A percentile compares a stretch with the other conserved stretches of the same genome.
Evolutionary conservation across 139 green algal genomes (phyloP).

Genomic region (Coelastrella sp.): DNA sequence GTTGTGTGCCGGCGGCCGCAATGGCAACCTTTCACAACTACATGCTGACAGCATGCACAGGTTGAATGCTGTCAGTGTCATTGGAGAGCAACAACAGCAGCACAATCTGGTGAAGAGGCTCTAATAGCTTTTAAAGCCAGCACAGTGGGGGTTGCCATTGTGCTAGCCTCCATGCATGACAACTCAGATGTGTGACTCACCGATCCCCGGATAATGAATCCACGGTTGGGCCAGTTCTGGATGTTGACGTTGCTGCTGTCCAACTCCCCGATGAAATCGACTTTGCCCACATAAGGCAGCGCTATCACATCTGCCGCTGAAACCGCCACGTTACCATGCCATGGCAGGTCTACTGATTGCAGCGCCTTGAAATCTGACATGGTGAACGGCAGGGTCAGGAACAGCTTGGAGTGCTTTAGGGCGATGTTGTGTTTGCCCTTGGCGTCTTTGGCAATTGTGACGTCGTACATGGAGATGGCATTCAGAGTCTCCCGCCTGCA

Average conservation of each 20-base stretch:
- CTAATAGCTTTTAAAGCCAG: no score
- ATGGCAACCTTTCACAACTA: no score
- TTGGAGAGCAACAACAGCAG: no score
- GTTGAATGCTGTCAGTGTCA: no score
- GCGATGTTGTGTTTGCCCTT: not conserved
- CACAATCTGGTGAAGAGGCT: no score
- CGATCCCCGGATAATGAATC: not conserved
- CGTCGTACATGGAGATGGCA: constrained; percentile 7
- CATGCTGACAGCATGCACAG: no score
- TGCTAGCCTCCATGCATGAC: no score
- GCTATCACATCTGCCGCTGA: not conserved
- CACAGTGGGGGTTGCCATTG: no score
- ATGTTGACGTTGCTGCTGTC: constrained; percentile 16
- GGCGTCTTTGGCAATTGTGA: not conserved
- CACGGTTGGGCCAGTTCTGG: not conserved
- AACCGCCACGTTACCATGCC: not conserved
- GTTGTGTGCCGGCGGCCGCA: no score
- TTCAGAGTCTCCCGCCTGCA: not conserved
- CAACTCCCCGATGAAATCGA: not conserved
- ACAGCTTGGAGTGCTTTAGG: not conserved
- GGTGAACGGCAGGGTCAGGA: constrained; percentile 5
- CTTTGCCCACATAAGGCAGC: constrained; percentile 23
- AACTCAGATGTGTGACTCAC: not conserved
- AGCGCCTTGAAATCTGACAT: not conserved
- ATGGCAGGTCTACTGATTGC: constrained; percentile 15